Conservation (phyloP, 2,329 filamentous ascomycete genomes). For the Colletotrichum graminicola region DNA sequence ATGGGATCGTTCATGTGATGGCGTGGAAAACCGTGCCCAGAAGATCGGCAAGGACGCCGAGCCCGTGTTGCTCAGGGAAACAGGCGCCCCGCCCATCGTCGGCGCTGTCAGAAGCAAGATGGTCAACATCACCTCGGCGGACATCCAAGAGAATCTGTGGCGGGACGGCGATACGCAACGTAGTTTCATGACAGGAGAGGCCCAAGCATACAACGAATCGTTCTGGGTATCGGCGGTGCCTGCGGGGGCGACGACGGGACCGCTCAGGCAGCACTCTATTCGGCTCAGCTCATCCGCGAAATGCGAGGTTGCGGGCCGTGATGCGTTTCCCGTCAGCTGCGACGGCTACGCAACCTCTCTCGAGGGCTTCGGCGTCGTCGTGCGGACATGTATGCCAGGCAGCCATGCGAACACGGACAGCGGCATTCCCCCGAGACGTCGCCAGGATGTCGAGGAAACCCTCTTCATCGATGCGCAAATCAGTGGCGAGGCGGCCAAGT, state of each 20-base stretch:
- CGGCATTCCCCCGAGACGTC: slow-evolving; percentile 20
- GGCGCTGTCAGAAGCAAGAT: slow-evolving; percentile 18
- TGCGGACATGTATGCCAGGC: slow-evolving; percentile 35
- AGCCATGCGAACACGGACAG: not conserved
- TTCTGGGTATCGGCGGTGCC: slow-evolving; percentile 41
- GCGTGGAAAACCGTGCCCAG: slow-evolving; percentile 2
- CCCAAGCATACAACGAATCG: slow-evolving; percentile 29
- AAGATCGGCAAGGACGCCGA: slow-evolving; percentile 35
- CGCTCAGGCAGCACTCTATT: slow-evolving; percentile 38
- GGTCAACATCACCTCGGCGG: slow-evolving; percentile 31
- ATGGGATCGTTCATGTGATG: slow-evolving; percentile 31
- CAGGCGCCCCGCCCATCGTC: slow-evolving; percentile 17
- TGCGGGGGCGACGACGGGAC: slow-evolving; percentile 31
- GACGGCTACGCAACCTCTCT: slow-evolving; percentile 30
- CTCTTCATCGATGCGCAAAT: slow-evolving; percentile 34
- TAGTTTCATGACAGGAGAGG: slow-evolving; percentile 27
- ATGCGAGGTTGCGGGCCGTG: slow-evolving; percentile 18
- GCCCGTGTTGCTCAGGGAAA: slow-evolving; percentile 21
- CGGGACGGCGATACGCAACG: slow-evolving; percentile 26
- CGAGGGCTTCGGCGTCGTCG: slow-evolving; percentile 31
- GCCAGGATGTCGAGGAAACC: slow-evolving; percentile 33
- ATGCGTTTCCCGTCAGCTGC: slow-evolving; percentile 31
- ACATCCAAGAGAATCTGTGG: slow-evolving; percentile 39
- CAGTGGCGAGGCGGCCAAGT: slow-evolving; percentile 12
- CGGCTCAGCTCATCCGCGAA: slow-evolving; percentile 34